Conservation (phyloP, 1,139 yeast species). For the Meyerozyma athensensis region DNA sequence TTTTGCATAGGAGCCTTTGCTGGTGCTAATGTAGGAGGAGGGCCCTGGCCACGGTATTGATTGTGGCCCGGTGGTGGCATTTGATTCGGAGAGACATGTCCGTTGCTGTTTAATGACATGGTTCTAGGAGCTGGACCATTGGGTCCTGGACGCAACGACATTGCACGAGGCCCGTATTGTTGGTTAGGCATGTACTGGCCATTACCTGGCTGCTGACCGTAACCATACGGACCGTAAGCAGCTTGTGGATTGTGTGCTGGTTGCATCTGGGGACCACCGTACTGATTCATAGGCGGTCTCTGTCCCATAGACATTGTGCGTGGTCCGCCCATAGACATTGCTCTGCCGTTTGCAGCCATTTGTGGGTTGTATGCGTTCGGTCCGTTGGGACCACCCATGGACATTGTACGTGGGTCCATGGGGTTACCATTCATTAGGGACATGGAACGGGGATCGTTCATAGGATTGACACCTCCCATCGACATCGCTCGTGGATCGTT, state of each 20-base stretch:
- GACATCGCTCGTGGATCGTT: constrained; percentile 2
- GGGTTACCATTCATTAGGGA: not conserved
- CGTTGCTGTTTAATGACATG: constrained; percentile 12
- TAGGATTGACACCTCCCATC: not conserved
- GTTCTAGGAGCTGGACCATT: constrained; percentile 9
- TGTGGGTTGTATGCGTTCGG: not conserved
- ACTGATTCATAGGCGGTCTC: constrained; percentile 5
- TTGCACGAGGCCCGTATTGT: not conserved
- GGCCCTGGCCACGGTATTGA: constrained; percentile 5
- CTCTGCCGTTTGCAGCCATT: constrained; percentile 2
- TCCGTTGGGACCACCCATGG: constrained; percentile 5
- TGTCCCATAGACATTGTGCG: constrained; percentile 3
- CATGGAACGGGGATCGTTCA: not conserved
- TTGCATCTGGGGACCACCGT: constrained; percentile 6
- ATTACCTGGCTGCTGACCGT: not conserved
- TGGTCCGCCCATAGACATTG: constrained; percentile 8
- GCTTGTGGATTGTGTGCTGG: not conserved
- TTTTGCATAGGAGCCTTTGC: not conserved
- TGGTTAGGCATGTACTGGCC: not conserved
- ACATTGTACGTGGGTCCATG: constrained; percentile 7
- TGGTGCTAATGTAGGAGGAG: not conserved
- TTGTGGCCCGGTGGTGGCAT: constrained; percentile 6
- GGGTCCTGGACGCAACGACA: constrained; percentile 1
- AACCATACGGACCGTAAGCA: not conserved
- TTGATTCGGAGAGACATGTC: constrained; percentile 4